A percentile compares a stretch with the other conserved stretches of the same genome.
phyloP scores from a whole-genome alignment of 441 rosid genomes.

The Manihot esculenta region DNA sequence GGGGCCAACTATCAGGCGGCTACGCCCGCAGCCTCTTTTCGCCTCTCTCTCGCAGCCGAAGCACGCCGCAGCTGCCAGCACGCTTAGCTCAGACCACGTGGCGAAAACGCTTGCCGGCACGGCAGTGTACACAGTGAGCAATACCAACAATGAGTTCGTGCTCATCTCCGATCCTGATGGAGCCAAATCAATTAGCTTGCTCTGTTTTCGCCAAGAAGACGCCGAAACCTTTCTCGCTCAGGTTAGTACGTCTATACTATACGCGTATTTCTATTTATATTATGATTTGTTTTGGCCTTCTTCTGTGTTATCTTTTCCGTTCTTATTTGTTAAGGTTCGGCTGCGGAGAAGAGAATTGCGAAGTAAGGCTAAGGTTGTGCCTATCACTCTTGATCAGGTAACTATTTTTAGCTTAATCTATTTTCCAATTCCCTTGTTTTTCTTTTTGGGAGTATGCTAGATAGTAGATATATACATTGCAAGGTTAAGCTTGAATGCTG shows the following conservation, averaged over 20 bases:
- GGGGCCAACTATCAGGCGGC: slow-evolving; percentile 23
- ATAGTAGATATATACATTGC: background rate
- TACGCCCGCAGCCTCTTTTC: slow-evolving; percentile 43
- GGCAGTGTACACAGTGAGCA: slow-evolving; percentile 78
- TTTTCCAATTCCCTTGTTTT: too few relatives aligned
- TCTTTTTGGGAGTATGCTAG: too few relatives aligned
- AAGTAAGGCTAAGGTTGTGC: slow-evolving; percentile 73
- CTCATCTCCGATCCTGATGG: slow-evolving; percentile 84
- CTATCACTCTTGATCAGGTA: slow-evolving; percentile 89
- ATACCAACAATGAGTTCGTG: slow-evolving; percentile 84
- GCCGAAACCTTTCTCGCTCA: slow-evolving; percentile 90
- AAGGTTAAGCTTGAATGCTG: too few relatives aligned
- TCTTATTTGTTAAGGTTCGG: slow-evolving; percentile 49
- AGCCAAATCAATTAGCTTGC: slow-evolving; percentile 77
- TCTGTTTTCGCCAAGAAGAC: slow-evolving; percentile 89
- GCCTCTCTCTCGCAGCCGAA: slow-evolving; percentile 63
- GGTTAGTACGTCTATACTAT: slow-evolving; percentile 31
- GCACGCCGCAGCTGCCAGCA: slow-evolving; percentile 27
- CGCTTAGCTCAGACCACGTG: slow-evolving; percentile 51
- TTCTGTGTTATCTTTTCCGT: background rate
- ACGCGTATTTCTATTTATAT: background rate
- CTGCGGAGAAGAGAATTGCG: slow-evolving; percentile 70
- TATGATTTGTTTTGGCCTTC: background rate
- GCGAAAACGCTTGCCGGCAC: slow-evolving; percentile 78
- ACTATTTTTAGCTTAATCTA: background rate